Conservation (phyloP, 2,329 filamentous ascomycete species). For the Aspergillus flavus region DNA sequence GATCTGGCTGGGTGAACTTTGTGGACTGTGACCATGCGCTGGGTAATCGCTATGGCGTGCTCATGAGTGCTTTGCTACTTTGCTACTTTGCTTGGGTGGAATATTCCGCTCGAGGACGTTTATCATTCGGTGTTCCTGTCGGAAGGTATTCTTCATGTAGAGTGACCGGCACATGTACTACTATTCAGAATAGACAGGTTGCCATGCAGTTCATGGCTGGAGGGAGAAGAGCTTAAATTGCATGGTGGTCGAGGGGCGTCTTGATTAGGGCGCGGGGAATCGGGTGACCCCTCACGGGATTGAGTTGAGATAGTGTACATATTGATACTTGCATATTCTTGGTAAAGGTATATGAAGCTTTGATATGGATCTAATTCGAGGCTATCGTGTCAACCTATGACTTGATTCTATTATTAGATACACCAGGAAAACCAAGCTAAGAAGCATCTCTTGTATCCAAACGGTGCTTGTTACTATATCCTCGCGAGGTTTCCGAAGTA, state of each 20-base stretch:
- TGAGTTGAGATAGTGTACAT: neutral
- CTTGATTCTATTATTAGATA: neutral
- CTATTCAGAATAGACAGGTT: neutral
- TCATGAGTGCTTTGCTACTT: neutral
- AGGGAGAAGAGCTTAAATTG: neutral
- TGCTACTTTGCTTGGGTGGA: neutral
- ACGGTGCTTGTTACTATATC: neutral
- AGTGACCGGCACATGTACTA: neutral
- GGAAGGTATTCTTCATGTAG: neutral
- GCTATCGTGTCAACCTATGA: neutral
- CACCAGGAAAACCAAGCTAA: neutral
- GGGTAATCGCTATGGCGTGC: neutral
- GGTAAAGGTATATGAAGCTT: accelerated
- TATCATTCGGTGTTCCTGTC: neutral
- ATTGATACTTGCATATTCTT: neutral
- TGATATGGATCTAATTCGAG: neutral
- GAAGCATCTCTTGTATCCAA: neutral
- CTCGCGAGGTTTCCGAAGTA: neutral
- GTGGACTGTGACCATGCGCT: neutral
- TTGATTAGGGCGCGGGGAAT: neutral
- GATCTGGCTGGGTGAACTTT: neutral
- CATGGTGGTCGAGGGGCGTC: neutral
- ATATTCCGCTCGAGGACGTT: neutral
- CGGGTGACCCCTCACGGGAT: neutral
- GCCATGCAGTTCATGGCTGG: neutral